Conservation (phyloP, 805 yeast genomes). For the Candida mattraensis region DNA sequence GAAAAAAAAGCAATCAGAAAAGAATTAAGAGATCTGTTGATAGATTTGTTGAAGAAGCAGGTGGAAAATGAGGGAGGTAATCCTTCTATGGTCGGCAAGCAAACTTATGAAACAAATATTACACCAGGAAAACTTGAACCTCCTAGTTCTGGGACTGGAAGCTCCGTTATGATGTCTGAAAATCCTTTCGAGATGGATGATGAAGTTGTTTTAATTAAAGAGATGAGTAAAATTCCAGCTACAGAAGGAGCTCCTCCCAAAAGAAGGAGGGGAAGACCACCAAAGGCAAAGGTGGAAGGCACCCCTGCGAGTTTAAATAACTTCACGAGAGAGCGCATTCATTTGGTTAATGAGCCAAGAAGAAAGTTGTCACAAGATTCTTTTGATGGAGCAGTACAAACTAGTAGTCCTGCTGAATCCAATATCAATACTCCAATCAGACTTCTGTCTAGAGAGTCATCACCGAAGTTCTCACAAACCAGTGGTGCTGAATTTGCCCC, state of each 20-base stretch:
- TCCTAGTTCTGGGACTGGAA: background rate
- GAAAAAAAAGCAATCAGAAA: conserved; percentile 29
- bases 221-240: conserved; percentile 3
- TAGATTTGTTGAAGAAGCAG: conserved; percentile 29
- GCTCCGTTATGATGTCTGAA: background rate
- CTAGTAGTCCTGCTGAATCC: no score
- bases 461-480: background rate
- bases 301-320: no score
- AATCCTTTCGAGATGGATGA: conserved; percentile 1
- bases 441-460: conserved; percentile 1
- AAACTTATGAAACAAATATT: conserved; percentile 13
- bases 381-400: background rate
- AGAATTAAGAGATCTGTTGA: conserved; percentile 23
- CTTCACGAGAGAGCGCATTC: no score
- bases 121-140: conserved; percentile 1
- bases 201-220: conserved; percentile 12
- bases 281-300: no score
- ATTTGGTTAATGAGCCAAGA: no score
- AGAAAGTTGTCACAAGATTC: background rate
- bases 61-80: conserved; percentile 26
- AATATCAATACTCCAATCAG: background rate
- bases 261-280: no score
- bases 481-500: no score
- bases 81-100: conserved; percentile 24
- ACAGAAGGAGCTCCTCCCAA: no score